A percentile compares a stretch with the other conserved stretches of the same genome.
These are phyloP conservation scores for Echinosophora koreensis DNA, from an alignment of 306 rosid genomes.

Conservation along the genomic window DNA sequence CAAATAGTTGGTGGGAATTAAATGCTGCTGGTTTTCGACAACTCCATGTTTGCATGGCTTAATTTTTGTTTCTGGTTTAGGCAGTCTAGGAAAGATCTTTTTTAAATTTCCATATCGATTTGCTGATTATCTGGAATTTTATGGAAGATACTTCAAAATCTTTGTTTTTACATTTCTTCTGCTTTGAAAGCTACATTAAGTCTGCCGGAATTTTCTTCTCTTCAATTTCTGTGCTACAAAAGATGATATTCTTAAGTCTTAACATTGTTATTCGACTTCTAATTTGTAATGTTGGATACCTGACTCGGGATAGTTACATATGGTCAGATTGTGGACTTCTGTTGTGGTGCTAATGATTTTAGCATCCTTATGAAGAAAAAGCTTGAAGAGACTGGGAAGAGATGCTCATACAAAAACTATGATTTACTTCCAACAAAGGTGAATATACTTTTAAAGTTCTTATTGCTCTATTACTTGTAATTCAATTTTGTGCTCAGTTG, in stretches of 20 bases:
- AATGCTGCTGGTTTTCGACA: neutral
- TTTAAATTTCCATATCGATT: neutral
- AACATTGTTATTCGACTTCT: neutral
- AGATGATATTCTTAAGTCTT: constrained; percentile 21
- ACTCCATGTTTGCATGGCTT: constrained; percentile 3
- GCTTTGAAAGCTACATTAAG: neutral
- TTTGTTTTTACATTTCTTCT: constrained; percentile 21
- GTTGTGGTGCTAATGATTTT: constrained; percentile 96
- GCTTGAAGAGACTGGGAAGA: constrained; percentile 83
- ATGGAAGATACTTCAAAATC: constrained; percentile 3
- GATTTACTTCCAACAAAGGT: constrained; percentile 93
- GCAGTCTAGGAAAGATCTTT: neutral
- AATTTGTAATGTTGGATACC: constrained; percentile 29
- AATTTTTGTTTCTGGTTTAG: constrained; percentile 6
- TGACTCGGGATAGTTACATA: constrained; percentile 48
- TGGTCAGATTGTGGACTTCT: constrained; percentile 94
- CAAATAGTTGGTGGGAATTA: neutral
- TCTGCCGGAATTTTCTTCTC: constrained; percentile 13
- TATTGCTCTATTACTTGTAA: constrained; percentile 2
- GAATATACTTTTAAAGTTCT: constrained; percentile 26
- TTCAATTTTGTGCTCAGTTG: neutral
- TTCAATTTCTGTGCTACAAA: constrained; percentile 5
- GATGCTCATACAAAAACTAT: constrained; percentile 73
- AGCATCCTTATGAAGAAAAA: constrained; percentile 83
- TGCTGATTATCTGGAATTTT: neutral